Evolutionary conservation across 306 rosid species (phyloP).

Genomic region (Dalbergia oliveri): DNA sequence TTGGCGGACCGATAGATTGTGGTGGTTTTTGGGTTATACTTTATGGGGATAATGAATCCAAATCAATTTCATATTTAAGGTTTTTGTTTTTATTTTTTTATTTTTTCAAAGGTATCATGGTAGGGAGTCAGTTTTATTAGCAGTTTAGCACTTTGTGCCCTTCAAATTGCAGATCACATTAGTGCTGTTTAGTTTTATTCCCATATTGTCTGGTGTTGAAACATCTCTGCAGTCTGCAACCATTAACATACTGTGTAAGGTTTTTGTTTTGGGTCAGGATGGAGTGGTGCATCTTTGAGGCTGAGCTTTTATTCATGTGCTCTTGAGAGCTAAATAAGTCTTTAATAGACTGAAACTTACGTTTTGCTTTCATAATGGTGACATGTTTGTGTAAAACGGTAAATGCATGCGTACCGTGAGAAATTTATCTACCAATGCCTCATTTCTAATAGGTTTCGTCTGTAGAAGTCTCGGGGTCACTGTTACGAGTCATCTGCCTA

Average conservation of each 20-base stretch:
- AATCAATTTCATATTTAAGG: background rate
- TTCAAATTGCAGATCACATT: background rate
- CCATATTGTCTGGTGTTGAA: background rate
- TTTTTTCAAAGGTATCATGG: background rate
- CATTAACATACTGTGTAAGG: background rate
- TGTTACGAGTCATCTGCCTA: background rate
- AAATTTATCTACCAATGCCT: background rate
- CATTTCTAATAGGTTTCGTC: background rate
- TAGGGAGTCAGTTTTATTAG: too few species aligned
- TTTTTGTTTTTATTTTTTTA: too few species aligned
- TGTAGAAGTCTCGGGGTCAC: too few species aligned
- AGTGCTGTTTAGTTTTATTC: background rate
- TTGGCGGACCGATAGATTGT: background rate
- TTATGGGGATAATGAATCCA: conserved; percentile 3
- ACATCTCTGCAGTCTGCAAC: background rate
- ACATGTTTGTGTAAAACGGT: background rate
- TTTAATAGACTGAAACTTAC: background rate
- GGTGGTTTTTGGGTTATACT: background rate
- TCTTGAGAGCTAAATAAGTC: background rate
- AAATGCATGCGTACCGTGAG: background rate
- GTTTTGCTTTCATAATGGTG: background rate
- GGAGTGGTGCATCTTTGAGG: background rate
- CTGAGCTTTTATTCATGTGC: conserved; percentile 3
- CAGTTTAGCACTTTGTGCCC: background rate
- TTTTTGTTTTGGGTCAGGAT: background rate